Base-by-base conservation (phyloP, 129 eudicot genomes). In the Flaveria sonorensis region DNA sequence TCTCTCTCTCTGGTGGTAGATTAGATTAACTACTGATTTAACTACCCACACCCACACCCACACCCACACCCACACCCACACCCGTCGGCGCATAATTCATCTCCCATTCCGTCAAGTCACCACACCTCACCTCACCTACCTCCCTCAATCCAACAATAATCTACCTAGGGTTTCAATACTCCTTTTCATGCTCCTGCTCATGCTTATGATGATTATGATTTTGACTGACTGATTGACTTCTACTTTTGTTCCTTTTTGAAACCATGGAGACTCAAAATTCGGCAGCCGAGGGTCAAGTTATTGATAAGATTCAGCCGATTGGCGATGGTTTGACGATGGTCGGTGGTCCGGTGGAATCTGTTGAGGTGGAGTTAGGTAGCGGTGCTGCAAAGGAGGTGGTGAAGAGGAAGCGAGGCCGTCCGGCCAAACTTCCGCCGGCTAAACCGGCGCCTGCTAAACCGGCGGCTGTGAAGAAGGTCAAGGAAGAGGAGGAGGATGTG, bases 371-470 rank as follows among this genome's bases (percentile, higher is more conserved):
- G 79, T 56, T 72, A 42, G 83, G 83, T 80, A 53, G 70, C 55
- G 52, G 67, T 11, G 74, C 11, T 11, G 74, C 11, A 32, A 61
- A 45, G 46, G 77, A 51, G 23, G 72, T 9, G 72, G 84, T 24
- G 60, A 92, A 85, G 89, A 67, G 82, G 82, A 94, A 81, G 89
- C 82, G 97, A 74, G 98, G 98, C 11, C 78, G 98, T 74, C 98
- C 95, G 56, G 83, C 96, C 57, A 81, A 78, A 36, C 39, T 71
- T 40, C 84, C 89, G 65, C 82, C 20, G 56, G 69, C 62, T 39
- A 81, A 77, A 55, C 32, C 74, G 30, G 83, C 88, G 56, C 81
- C 14, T 11, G 76, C 68, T 65, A 86, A 86, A 56, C 45, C 77
- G 23, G 83, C 89, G 62, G 78, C 43, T 15, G 79, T 67, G 48